A percentile compares a stretch with the other conserved stretches of the same genome.
phyloP scores from a whole-genome alignment of 208 protist genomes.

The Strigomonas galati region DNA sequence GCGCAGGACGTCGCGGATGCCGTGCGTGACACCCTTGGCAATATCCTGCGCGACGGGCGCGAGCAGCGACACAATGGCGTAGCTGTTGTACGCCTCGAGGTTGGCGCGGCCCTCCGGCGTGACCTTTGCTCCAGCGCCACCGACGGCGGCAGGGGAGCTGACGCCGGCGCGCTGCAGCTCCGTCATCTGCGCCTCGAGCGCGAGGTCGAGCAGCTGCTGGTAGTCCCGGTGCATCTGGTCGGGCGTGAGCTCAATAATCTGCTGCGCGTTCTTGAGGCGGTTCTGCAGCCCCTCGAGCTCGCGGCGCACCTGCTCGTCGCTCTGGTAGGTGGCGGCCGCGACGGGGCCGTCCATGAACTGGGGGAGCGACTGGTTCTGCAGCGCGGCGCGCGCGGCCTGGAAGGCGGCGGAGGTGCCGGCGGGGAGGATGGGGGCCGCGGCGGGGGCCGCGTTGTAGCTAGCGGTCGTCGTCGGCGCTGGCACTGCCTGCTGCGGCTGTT shows the following conservation, averaged over 20 bases:
- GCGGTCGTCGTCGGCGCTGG: slow-evolving; percentile 3
- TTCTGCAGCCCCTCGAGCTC: slow-evolving; percentile 53
- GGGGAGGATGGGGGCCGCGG: slow-evolving; percentile 21
- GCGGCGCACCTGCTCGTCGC: slow-evolving; percentile 57
- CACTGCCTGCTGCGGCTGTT: background rate
- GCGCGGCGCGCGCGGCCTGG: slow-evolving; percentile 31
- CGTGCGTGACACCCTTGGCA: slow-evolving; percentile 54
- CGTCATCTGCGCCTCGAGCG: slow-evolving; percentile 89
- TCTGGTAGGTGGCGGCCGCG: slow-evolving; percentile 54
- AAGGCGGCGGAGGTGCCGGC: slow-evolving; percentile 19
- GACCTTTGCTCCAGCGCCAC: background rate
- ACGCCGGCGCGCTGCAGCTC: slow-evolving; percentile 51
- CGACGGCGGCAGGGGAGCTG: background rate
- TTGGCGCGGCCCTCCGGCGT: slow-evolving; percentile 12
- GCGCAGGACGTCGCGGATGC: slow-evolving; percentile 58
- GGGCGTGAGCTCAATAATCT: slow-evolving; percentile 72
- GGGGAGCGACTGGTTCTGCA: slow-evolving; percentile 71
- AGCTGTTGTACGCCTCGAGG: slow-evolving; percentile 61
- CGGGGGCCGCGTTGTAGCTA: background rate
- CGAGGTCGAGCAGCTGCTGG: slow-evolving; percentile 72
- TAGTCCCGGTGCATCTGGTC: slow-evolving; percentile 67
- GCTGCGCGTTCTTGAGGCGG: slow-evolving; percentile 57
- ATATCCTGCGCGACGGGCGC: slow-evolving; percentile 61
- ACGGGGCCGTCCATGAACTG: slow-evolving; percentile 65
- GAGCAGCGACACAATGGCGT: slow-evolving; percentile 46